Base-by-base conservation (phyloP, 176 grass and related monocot genomes). In the Secale cereale region DNA sequence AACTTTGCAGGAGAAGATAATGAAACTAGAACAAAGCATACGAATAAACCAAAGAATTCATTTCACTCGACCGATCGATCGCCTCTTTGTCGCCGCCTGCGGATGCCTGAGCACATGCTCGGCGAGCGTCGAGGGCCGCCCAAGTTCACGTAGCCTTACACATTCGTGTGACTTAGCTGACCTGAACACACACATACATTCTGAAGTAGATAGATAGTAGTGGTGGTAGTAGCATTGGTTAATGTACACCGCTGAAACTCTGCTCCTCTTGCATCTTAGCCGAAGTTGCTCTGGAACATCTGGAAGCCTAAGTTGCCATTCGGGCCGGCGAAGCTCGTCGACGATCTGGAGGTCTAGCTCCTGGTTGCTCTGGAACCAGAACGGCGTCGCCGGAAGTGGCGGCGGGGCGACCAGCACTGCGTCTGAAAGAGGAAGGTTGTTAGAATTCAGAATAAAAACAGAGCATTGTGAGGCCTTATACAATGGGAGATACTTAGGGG, bases 11-110 rank as follows among this genome's bases (percentile, higher is more conserved):
- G 39, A 83, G 33, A 33, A 17, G 10, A 41, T 41, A 10, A 41
- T 65, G 39, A 27, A 81, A 8, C 26, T 74, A 83, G 66, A 83
- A 87, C 84, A 0, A 87, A 91, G 75, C 4, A 62, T 62, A 91
- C 85, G 69, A 91, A 91, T 91, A 84, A 91, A 84, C 85, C 3
- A 91, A 91, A 87, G 85, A 91, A 91, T 87, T 70, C n/a, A n/a
- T n/a, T n/a, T 29, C 59, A 78, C 79, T 83, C 63, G 63, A 60
- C 29, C 81, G 30, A 31, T 8, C 7, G 6, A 37, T 37, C 35
- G 81, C 89, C 89, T 31, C 89, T 87, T 84, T 36, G n/a, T 80
- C 59, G 37, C 85, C 69, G 88, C 85, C 30, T 69, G 69, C 76
- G n/a, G 89, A 80, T 68, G 84, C 35, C 45, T 2, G 50, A 0